Conservation (phyloP, 768 basidiomycete genomes). For the Boletus bicolor region DNA sequence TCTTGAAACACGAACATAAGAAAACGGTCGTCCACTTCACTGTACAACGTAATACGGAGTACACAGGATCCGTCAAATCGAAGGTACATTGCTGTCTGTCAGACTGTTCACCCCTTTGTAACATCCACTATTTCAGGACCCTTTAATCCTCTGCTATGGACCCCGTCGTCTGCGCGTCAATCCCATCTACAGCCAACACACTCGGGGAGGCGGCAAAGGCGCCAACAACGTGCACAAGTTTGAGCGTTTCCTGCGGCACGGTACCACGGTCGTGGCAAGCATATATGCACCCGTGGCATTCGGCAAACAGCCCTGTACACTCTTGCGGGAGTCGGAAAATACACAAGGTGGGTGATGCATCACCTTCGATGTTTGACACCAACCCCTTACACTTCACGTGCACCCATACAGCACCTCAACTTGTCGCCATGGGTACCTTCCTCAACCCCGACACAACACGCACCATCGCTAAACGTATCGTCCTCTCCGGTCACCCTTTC, state of each 20-base stretch:
- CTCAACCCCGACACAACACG: slow-evolving; percentile 87
- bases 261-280: slow-evolving; percentile 78
- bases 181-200: slow-evolving; percentile 91
- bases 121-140: slow-evolving; percentile 53
- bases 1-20: slow-evolving; percentile 96
- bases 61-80: slow-evolving; percentile 80
- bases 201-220: slow-evolving; percentile 84
- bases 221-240: slow-evolving; percentile 98
- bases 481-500: slow-evolving; percentile 94
- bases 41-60: slow-evolving; percentile 94
- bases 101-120: background rate
- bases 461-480: slow-evolving; percentile 88
- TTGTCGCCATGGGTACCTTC: slow-evolving; percentile 90
- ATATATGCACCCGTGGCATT: slow-evolving; percentile 87
- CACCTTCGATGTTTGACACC: background rate
- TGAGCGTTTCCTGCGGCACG: slow-evolving; percentile 85
- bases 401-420: slow-evolving; percentile 54
- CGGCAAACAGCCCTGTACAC: slow-evolving; percentile 70
- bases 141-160: slow-evolving; percentile 84
- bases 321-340: slow-evolving; percentile 69
- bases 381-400: background rate
- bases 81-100: slow-evolving; percentile 51
- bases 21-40: slow-evolving; percentile 89
- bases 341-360: slow-evolving; percentile 49
- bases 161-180: slow-evolving; percentile 81